Base-by-base conservation (phyloP, 2,329 filamentous ascomycete genomes). In the Fonsecaea multimorphosa region DNA sequence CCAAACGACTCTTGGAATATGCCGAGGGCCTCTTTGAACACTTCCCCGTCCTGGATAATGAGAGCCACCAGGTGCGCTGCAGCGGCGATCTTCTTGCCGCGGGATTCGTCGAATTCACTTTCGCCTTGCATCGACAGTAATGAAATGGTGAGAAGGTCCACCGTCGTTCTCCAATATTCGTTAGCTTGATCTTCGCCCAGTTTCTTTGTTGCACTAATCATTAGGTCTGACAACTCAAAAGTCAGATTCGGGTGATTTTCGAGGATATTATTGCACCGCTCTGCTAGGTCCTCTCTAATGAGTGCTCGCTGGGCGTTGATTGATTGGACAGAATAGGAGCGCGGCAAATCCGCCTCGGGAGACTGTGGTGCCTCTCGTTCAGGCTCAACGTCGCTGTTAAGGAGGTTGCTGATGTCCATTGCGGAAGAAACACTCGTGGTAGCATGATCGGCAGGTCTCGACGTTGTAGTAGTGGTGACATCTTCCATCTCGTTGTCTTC, bases 201-300 rank as follows among this genome's bases (percentile, higher is more conserved):
- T 73, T 87, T 89, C 32, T 82, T 80, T 8, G 87, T 86, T 27
- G 92, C 89, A 2, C 89, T 88, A 40, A 86, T 86, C 61, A 99
- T 93, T 22, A 99, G 83, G 73, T 97, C 93, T 0, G 93, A 87
- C 54, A 99, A 83, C 74, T 98, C 94, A 72, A 97, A 95, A 0
- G 95, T 96, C 11, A 94, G 88, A 71, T 91, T 89, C 14, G 93
- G 89, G 72, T 98, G 93, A 40, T 90, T 89, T 75, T 94, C 91
- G 60, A 99, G 88, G 36, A 98, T 88, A 73, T 97, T 93, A 24
- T 99, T 82, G 70, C 91, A 96, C 64, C 92, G 90, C 72, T 97
- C 93, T 65, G 98, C 93, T 61, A 98, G 79, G 63, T 91, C 89
- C 22, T 87, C 83, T 44, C 92, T 87, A 46, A 98, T 82, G n/a